A percentile compares a stretch with the other conserved stretches of the same genome.
Evolutionary conservation across 2,329 filamentous ascomycete genomes (phyloP).

Genomic region (Ampelomyces quisqualis): DNA sequence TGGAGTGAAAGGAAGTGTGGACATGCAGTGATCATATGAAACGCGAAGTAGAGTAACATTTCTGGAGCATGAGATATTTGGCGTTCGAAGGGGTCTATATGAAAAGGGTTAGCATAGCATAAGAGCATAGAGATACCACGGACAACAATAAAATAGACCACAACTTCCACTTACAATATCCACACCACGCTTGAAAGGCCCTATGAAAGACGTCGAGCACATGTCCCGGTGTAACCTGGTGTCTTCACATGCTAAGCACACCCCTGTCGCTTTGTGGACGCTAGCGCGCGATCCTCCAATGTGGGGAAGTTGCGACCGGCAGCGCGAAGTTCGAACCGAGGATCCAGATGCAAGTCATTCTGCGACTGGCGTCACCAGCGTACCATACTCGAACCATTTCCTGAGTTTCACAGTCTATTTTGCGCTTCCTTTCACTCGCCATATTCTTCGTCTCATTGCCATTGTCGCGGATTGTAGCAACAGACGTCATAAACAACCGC

Average conservation of each 20-base stretch:
- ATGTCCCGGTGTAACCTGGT: constrained; percentile 11
- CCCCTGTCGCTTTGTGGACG: constrained; percentile 16
- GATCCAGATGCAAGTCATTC: constrained; percentile 27
- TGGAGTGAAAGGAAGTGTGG: constrained; percentile 7
- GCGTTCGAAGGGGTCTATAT: constrained; percentile 11
- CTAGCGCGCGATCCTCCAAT: constrained; percentile 22
- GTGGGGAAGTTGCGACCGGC: constrained; percentile 36
- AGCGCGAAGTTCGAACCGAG: constrained; percentile 41
- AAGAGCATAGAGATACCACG: constrained; percentile 13
- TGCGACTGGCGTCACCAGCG: constrained; percentile 18
- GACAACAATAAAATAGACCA: constrained; percentile 4
- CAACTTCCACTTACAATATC: neutral
- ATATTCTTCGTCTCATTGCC: neutral
- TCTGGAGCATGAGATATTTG: no score
- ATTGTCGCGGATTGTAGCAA: constrained; percentile 6
- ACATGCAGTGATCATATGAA: constrained; percentile 1
- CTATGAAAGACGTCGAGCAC: no score
- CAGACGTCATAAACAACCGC: constrained; percentile 21
- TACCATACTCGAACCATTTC: constrained; percentile 16
- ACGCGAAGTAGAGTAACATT: neutral
- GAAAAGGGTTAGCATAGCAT: constrained; percentile 10
- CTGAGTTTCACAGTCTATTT: constrained; percentile 3
- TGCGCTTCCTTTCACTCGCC: neutral
- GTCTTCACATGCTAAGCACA: constrained; percentile 31
- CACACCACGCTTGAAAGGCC: neutral